phyloP scores from a whole-genome alignment of 2,329 filamentous ascomycete species.

The Cladophialophora chaetospira region DNA sequence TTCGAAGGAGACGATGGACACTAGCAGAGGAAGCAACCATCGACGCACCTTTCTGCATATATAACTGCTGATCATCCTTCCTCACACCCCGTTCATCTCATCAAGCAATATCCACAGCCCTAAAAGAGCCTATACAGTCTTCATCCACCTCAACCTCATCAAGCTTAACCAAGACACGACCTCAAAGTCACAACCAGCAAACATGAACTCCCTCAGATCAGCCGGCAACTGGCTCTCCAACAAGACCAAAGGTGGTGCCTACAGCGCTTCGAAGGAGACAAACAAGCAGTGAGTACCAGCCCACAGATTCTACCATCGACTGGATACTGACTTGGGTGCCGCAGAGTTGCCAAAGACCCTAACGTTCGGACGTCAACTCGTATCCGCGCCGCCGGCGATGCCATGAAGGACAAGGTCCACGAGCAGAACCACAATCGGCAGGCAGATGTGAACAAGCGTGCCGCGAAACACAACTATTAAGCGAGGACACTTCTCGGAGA shows the following conservation, averaged over 20 bases:
- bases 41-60: background rate
- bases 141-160: background rate
- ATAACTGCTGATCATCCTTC: slow-evolving; percentile 1
- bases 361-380: slow-evolving; percentile 26
- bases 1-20: background rate
- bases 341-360: slow-evolving; percentile 30
- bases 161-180: background rate
- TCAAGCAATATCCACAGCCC: background rate
- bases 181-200: background rate
- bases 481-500: background rate
- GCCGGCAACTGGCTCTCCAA: slow-evolving; percentile 27
- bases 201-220: slow-evolving; percentile 25
- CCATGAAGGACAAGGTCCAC: slow-evolving; percentile 27
- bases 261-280: slow-evolving; percentile 27
- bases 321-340: background rate
- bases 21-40: background rate
- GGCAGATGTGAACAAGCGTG: slow-evolving; percentile 27
- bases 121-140: background rate
- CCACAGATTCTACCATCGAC: background rate
- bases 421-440: slow-evolving; percentile 25
- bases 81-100: background rate
- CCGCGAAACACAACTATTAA: slow-evolving; percentile 30
- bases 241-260: slow-evolving; percentile 25
- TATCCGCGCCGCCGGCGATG: slow-evolving; percentile 26
- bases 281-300: slow-evolving; percentile 26